Evolutionary conservation across 208 protist genomes (phyloP).

Genomic region (Leishmania tarentolae): DNA sequence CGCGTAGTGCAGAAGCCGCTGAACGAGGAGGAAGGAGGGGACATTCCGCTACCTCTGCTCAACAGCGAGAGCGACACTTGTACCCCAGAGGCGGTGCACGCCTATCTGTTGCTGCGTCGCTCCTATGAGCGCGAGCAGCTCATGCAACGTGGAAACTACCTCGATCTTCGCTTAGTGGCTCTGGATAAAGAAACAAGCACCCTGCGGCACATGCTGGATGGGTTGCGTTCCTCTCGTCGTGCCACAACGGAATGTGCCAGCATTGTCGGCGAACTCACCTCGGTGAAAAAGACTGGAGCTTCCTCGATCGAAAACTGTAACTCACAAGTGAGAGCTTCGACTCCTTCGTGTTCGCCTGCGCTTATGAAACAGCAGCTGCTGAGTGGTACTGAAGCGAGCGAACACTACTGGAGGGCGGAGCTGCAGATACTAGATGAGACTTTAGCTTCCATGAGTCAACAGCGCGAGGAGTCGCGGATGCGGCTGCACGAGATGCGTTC

Average conservation of each 20-base stretch:
- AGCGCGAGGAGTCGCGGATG: constrained; percentile 22
- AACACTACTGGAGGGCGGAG: constrained; percentile 27
- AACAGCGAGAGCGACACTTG: constrained; percentile 1
- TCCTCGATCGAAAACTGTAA: neutral
- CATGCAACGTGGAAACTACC: constrained; percentile 70
- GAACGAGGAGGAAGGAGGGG: constrained; percentile 22
- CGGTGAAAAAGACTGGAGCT: neutral
- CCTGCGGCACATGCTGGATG: constrained; percentile 56
- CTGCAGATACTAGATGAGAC: constrained; percentile 35
- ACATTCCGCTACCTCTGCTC: constrained; percentile 9
- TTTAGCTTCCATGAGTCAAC: constrained; percentile 28
- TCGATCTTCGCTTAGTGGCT: constrained; percentile 70
- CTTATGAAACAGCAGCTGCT: constrained; percentile 22
- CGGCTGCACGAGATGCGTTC: constrained; percentile 27
- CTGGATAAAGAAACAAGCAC: constrained; percentile 63
- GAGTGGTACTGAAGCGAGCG: constrained; percentile 10
- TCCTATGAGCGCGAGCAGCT: constrained; percentile 75
- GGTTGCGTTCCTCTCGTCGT: constrained; percentile 28
- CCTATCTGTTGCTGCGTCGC: constrained; percentile 63
- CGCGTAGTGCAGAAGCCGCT: constrained; percentile 38
- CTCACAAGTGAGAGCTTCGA: neutral
- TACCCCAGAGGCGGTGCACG: constrained; percentile 67
- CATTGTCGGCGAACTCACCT: neutral
- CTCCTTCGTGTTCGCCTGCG: neutral
- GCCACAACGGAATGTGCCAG: neutral